Percentiles rank a stretch among this genome's conserved stretches.
These are phyloP conservation scores for Neurospora sp. DNA, from an alignment of 495 filamentous ascomycete species.

Conservation along the genomic window DNA sequence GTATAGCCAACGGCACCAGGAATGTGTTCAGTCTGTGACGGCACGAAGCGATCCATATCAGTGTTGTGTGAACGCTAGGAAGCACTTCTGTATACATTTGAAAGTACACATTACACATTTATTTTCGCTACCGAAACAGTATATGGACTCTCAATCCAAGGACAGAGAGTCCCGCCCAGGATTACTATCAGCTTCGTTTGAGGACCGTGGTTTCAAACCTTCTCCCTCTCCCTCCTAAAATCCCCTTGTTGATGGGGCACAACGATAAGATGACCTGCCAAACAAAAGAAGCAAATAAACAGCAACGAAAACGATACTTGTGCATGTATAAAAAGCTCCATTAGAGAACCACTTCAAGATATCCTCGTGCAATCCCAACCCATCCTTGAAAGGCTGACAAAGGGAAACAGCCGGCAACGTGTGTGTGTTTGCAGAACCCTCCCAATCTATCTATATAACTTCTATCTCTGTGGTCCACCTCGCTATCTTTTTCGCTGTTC, in stretches of 20 bases:
- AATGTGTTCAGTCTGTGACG: background rate
- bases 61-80: background rate
- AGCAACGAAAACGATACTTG: background rate
- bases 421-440: background rate
- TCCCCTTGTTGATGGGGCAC: background rate
- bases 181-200: background rate
- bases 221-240: background rate
- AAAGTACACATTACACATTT: background rate
- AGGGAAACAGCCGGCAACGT: background rate
- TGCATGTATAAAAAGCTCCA: background rate
- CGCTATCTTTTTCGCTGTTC: background rate
- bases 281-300: background rate
- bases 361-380: background rate
- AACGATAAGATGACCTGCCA: background rate
- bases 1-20: background rate
- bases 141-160: background rate
- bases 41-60: background rate
- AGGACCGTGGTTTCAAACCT: background rate
- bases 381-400: background rate
- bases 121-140: background rate
- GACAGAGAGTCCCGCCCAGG: background rate
- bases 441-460: background rate
- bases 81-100: background rate
- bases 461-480: background rate
- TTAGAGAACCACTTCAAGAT: background rate